These are phyloP conservation scores for Termitomyces sp. DNA, from an alignment of 768 basidiomycete species.

Conservation along the genomic window DNA sequence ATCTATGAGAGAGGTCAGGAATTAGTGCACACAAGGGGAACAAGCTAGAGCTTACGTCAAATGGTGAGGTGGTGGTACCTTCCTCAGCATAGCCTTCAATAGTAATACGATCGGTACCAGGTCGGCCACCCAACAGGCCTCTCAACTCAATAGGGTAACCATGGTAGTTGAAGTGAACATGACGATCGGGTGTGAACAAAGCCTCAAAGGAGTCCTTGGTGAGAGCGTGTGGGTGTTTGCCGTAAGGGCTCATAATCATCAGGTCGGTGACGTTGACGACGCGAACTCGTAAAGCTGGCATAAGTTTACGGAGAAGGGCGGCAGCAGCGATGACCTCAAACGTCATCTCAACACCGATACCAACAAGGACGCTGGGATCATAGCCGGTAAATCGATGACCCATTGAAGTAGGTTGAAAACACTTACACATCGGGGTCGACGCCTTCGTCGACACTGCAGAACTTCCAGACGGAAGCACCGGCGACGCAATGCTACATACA, in stretches of 20 bases:
- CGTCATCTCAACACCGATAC: slow-evolving; percentile 84
- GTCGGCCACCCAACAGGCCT: slow-evolving; percentile 58
- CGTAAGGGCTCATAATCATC: slow-evolving; percentile 70
- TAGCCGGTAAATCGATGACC: neutral
- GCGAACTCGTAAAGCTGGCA: slow-evolving; percentile 72
- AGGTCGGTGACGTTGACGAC: slow-evolving; percentile 89
- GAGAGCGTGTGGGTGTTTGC: slow-evolving; percentile 74
- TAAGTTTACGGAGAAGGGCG: slow-evolving; percentile 62
- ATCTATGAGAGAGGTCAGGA: slow-evolving; percentile 34
- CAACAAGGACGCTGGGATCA: slow-evolving; percentile 66
- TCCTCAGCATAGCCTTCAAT: slow-evolving; percentile 67
- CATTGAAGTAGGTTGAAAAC: neutral
- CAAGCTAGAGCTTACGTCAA: slow-evolving; percentile 42
- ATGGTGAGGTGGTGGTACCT: slow-evolving; percentile 80
- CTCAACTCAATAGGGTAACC: slow-evolving; percentile 71
- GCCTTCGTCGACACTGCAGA: slow-evolving; percentile 71
- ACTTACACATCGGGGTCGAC: slow-evolving; percentile 65
- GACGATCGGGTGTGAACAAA: slow-evolving; percentile 67
- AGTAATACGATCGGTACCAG: slow-evolving; percentile 39
- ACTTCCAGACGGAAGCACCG: slow-evolving; percentile 84
- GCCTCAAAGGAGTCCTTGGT: slow-evolving; percentile 52
- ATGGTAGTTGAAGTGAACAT: slow-evolving; percentile 81
- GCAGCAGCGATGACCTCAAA: slow-evolving; percentile 88
- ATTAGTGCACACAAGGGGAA: neutral
- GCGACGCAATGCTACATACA: slow-evolving; percentile 68